These are phyloP conservation scores for Fusarium musae DNA, from an alignment of 2,329 filamentous ascomycete species.

Conservation along the genomic window DNA sequence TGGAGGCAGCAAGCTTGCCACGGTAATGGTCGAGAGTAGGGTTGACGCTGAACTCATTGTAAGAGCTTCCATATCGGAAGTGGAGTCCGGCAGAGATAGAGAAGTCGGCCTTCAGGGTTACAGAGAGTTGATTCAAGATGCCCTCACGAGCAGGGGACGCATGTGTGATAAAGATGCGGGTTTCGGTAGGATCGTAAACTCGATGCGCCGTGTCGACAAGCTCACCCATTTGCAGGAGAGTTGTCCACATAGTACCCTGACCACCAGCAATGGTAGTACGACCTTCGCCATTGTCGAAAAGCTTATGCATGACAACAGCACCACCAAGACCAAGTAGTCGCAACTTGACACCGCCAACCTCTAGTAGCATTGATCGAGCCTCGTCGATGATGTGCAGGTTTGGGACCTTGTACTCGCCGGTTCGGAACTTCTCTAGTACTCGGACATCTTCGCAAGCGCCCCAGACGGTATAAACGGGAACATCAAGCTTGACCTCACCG, in stretches of 20 bases:
- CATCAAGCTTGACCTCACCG: constrained; percentile 89
- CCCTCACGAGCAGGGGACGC: constrained; percentile 96
- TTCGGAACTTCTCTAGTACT: constrained; percentile 96
- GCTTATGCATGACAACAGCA: constrained; percentile 99
- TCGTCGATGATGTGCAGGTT: constrained; percentile 99
- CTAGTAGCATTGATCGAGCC: constrained; percentile 92
- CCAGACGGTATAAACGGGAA: constrained; percentile 99
- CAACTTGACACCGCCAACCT: constrained; percentile 95
- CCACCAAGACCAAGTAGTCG: constrained; percentile 92
- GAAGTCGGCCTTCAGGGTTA: constrained; percentile 97
- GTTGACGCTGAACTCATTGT: constrained; percentile 99
- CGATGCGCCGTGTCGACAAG: constrained; percentile 97
- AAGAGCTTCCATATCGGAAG: constrained; percentile 98
- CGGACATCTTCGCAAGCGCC: constrained; percentile 98
- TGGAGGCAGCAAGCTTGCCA: constrained; percentile 96
- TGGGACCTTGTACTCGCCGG: constrained; percentile 95
- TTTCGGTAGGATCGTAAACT: constrained; percentile 98
- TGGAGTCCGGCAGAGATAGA: constrained; percentile 97
- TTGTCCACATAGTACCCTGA: constrained; percentile 99
- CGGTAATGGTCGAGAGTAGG: constrained; percentile 98
- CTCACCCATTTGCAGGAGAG: constrained; percentile 96
- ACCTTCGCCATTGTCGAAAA: constrained; percentile 98
- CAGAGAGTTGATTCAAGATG: constrained; percentile 95
- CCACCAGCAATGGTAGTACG: constrained; percentile 98
- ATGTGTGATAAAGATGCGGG: constrained; percentile 94